Evolutionary conservation across 2,329 filamentous ascomycete species (phyloP), one percentile per base, ranked within the genome.

Genomic region (Blumeriella jaapii): DNA sequence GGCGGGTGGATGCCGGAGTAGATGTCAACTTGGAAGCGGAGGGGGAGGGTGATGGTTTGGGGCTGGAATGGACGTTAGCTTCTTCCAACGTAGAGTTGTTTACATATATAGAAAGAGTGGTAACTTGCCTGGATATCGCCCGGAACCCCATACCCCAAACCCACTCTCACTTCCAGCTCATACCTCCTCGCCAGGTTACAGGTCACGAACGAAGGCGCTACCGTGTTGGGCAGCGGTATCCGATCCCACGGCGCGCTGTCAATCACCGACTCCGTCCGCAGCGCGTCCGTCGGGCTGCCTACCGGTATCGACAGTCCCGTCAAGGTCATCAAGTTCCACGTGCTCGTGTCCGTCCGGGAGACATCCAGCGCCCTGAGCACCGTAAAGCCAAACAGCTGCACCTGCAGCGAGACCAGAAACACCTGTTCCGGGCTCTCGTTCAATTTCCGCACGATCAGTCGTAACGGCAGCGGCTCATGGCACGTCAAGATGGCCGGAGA

Each of bases 1-100:
- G 87, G 86, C 9, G 91, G 89, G 14, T 73, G 69, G 46, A 96
- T 86, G 47, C 91, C 91, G 1, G 87, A 94, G 58, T 73, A 96
- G 11, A 98, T 74, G 36, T 85, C 71, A 32, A 93, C 69, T 20
- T 78, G 74, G 51, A 96, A 78, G 42, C 79, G 71, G 12, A 98
- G 65, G 4, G 87, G 84, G 2, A 94, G 68, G 37, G 81, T 71
- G 20, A 93, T 74, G 33, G 78, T 68, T 60, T 93, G 83, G n/a
- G 78, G 69, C 62, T 74, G 50, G n/a, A n/a, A n/a, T 23, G n/a
- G 6, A 12, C 24, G 13, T 35, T 17, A 23, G 32, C 37, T 36
- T 22, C 6, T 31, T 22, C 22, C 22, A 25, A 14, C n/a, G n/a
- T n/a, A n/a, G n/a, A n/a, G n/a, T n/a, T n/a, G 2, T 25, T 23